Evolutionary conservation across 495 filamentous ascomycete genomes (phyloP).

Genomic region (Antarctomyces pellizariae): DNA sequence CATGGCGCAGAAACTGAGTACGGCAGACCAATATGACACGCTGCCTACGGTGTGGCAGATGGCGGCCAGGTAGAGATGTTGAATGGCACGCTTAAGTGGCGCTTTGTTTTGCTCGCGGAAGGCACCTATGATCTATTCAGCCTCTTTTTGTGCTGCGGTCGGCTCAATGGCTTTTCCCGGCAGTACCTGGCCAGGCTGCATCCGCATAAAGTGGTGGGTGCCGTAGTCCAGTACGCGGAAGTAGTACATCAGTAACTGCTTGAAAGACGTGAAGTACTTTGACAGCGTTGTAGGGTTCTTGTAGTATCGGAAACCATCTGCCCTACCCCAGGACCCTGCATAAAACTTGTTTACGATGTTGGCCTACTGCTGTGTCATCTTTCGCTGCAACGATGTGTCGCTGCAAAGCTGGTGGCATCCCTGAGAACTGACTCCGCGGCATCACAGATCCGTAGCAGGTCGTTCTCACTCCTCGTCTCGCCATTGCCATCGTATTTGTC

Average conservation of each 20-base stretch:
- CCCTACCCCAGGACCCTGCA: too few species aligned
- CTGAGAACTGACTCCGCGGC: slow-evolving; percentile 2
- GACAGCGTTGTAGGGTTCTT: too few species aligned
- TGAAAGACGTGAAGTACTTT: slow-evolving; percentile 2
- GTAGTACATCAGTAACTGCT: slow-evolving; percentile 5
- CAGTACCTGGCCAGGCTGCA: slow-evolving; percentile 1
- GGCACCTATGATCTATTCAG: slow-evolving; percentile 2
- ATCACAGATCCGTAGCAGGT: slow-evolving; percentile 2
- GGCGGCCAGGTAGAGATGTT: slow-evolving; percentile 4
- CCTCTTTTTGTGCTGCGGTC: slow-evolving; percentile 1
- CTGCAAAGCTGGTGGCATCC: slow-evolving; percentile 4
- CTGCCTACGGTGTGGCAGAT: slow-evolving; percentile 5
- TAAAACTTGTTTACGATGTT: slow-evolving; percentile 5
- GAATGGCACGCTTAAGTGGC: slow-evolving; percentile 6
- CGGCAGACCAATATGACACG: slow-evolving; percentile 3
- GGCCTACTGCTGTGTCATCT: slow-evolving; percentile 3
- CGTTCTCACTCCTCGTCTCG: not conserved
- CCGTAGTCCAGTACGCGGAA: slow-evolving; percentile 1
- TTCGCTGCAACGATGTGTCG: slow-evolving; percentile 2
- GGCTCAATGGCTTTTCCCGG: slow-evolving; percentile 3
- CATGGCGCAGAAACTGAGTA: slow-evolving; percentile 6
- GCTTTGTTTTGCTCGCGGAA: too few species aligned
- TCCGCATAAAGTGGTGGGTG: not conserved
- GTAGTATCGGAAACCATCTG: too few species aligned
- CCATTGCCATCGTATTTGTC: slow-evolving; percentile 1